Evolutionary conservation across 768 basidiomycete species (phyloP), one percentile per base, ranked within the genome.

Genomic region (Sporobolomyces phaffii): DNA sequence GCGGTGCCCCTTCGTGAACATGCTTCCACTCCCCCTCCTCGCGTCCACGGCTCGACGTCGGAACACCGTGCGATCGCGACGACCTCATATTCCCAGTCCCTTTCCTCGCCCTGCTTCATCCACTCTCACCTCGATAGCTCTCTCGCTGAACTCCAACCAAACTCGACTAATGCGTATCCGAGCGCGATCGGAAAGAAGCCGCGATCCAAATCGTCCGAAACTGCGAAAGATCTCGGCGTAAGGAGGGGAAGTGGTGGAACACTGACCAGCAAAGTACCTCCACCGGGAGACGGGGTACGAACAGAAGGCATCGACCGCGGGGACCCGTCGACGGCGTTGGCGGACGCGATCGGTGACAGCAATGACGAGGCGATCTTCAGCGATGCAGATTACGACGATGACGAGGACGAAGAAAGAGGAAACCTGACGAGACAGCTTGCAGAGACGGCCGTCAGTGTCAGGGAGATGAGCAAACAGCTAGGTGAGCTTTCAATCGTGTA

Each of bases 381-480:
- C 24, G 49, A 53, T 40, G 59, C 59, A 14, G 59, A 56, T 18
- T 52, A 48, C 29, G 78, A 80, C 33, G 87, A 87, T 33, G 86
- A 89, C 28, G 86, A 86, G 49, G 85, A 84, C 68, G 84, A 83
- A 1, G 83, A 67, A 22, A 68, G 71, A 33, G 59, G 47, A 43
- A 93, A 87, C 76, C 78, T 98, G 74, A 98, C 96, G 9, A 87
- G 84, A 76, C 90, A 92, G 73, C 82, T 99, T 18, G 96, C 94
- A 11, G 94, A 94, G 80, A 99, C 96, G 24, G 96, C 96, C 22
- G 90, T 91, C 17, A 89, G 91, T 43, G 96, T 99, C 15, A 84
- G 96, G 52, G 96, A 99, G 79, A 93, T 97, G 91, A 94, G 91
- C 84, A 94, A 94, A 78, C 90, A 94, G 77, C 86, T 99, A 22